Conservation (phyloP, 768 basidiomycete species). For the Macrocybe gigantea region DNA sequence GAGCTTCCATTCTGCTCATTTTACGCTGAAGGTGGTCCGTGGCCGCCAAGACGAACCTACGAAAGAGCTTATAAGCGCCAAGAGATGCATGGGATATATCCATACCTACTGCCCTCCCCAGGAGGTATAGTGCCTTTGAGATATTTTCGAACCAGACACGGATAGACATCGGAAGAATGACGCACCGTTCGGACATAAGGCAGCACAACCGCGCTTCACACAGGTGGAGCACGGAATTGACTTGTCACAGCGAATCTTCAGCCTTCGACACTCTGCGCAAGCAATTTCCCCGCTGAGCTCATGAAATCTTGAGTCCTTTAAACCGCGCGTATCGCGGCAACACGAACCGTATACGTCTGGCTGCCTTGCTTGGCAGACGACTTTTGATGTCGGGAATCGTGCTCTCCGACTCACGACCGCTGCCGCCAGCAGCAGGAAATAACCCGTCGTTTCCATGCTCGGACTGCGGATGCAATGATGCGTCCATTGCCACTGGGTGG, state of each 20-base stretch:
- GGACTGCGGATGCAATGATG: neutral
- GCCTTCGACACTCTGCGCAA: slow-evolving; percentile 37
- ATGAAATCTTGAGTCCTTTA: neutral
- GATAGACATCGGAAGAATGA: neutral
- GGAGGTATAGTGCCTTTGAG: slow-evolving; percentile 45
- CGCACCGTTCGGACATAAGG: slow-evolving; percentile 48
- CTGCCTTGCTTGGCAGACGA: slow-evolving; percentile 25
- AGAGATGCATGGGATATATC: slow-evolving; percentile 11
- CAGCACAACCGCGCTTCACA: slow-evolving; percentile 43
- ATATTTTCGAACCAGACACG: neutral
- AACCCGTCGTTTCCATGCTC: neutral
- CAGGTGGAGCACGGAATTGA: slow-evolving; percentile 43
- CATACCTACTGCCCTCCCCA: slow-evolving; percentile 46
- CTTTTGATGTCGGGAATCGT: neutral
- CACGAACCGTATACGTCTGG: slow-evolving; percentile 29
- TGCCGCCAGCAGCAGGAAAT: neutral
- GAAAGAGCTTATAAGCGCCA: neutral
- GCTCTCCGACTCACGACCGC: neutral
- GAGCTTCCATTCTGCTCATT: slow-evolving; percentile 37
- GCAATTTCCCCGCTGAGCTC: slow-evolving; percentile 32
- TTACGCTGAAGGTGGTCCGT: slow-evolving; percentile 48
- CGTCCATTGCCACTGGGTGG: neutral
- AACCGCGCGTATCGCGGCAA: slow-evolving; percentile 6
- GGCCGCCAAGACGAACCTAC: slow-evolving; percentile 45
- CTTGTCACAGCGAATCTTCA: slow-evolving; percentile 36